A percentile compares a stretch with the other conserved stretches of the same genome.
Evolutionary conservation across 2,329 filamentous ascomycete species (phyloP).

Genomic region (Sporothrix globosa): DNA sequence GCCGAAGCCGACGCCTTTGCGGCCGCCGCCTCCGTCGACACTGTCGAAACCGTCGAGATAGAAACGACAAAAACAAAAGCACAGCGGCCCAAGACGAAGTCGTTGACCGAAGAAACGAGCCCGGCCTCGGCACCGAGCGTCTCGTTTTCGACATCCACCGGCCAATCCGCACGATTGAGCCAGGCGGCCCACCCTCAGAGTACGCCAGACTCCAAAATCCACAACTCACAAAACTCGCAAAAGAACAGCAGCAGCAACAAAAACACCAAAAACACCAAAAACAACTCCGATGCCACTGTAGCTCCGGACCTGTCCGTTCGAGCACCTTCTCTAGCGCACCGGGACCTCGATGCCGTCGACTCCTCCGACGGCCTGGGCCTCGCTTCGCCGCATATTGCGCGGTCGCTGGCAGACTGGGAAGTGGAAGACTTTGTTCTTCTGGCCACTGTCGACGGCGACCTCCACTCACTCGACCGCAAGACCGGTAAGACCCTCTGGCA

Average conservation of each 20-base stretch:
- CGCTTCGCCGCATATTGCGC: conserved; percentile 87
- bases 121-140: neutral
- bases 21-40: conserved; percentile 38
- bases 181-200: neutral
- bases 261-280: conserved; percentile 43
- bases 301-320: conserved; percentile 94
- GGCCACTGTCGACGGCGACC: conserved; percentile 98
- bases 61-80: conserved; percentile 29
- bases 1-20: conserved; percentile 38
- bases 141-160: conserved; percentile 36
- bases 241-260: conserved; percentile 41
- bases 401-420: conserved; percentile 98
- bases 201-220: conserved; percentile 38
- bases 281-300: conserved; percentile 67
- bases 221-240: conserved; percentile 43
- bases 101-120: conserved; percentile 23
- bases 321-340: conserved; percentile 79
- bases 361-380: conserved; percentile 59
- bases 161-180: conserved; percentile 43
- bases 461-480: conserved; percentile 87
- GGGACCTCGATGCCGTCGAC: conserved; percentile 62
- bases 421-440: conserved; percentile 99
- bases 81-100: conserved; percentile 36
- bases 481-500: conserved; percentile 86
- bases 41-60: conserved; percentile 35